These are phyloP conservation scores for Calocera viscosa DNA, from an alignment of 768 basidiomycete species.

Conservation along the genomic window DNA sequence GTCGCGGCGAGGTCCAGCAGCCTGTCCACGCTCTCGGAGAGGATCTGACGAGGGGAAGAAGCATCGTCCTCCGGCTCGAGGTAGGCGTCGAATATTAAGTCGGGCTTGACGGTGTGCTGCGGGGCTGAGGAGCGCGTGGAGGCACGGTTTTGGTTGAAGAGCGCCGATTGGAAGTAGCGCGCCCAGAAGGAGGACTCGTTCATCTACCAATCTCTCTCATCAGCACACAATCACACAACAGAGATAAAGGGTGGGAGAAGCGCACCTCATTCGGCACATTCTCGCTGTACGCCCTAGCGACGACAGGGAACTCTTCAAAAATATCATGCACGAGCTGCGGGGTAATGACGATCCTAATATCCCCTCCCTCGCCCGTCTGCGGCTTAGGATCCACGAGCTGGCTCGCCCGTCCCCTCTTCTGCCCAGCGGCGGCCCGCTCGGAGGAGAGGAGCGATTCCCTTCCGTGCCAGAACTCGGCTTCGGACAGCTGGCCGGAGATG, in stretches of 20 bases:
- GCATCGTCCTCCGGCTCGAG: conserved; percentile 94
- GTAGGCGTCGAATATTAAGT: conserved; percentile 90
- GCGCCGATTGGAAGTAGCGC: conserved; percentile 88
- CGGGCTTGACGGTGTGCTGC: conserved; percentile 76
- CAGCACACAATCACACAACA: conserved; percentile 13
- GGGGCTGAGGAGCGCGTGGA: conserved; percentile 77
- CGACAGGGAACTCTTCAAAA: conserved; percentile 95
- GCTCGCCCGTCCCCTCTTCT: conserved; percentile 69
- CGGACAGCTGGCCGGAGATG: conserved; percentile 68
- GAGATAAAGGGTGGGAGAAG: conserved; percentile 5
- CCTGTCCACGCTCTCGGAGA: conserved; percentile 51
- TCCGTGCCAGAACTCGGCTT: conserved; percentile 95
- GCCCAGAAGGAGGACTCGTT: conserved; percentile 91
- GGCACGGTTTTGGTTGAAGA: conserved; percentile 90
- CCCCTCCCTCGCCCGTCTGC: conserved; percentile 68
- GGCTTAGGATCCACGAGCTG: conserved; percentile 81
- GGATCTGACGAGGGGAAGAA: conserved; percentile 27
- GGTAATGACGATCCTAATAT: conserved; percentile 80
- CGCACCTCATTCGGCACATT: conserved; percentile 78
- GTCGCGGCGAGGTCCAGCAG: conserved; percentile 83
- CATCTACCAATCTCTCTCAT: conserved; percentile 38
- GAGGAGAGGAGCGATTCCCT: conserved; percentile 73
- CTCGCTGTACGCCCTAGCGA: conserved; percentile 80
- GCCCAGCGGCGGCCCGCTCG: conserved; percentile 58
- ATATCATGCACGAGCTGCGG: conserved; percentile 89